Evolutionary conservation across 345 rosid species (phyloP).

Genomic region (Draba incana): DNA sequence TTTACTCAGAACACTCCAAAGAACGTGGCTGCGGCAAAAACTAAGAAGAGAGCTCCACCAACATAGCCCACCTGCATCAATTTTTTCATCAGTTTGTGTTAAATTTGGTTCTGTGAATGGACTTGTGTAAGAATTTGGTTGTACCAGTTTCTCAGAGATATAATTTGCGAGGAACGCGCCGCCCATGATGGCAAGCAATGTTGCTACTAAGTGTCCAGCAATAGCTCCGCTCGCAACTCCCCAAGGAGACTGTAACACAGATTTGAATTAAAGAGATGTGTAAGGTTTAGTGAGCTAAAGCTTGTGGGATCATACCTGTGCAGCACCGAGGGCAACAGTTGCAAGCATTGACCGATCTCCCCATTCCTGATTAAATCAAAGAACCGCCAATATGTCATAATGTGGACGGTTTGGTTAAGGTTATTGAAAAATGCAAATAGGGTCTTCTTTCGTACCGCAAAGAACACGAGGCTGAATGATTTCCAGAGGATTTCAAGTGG

Average conservation of each 20-base stretch:
- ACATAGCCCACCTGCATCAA: slow-evolving; percentile 78
- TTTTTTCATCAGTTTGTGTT: slow-evolving; percentile 18
- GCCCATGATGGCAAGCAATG: slow-evolving; percentile 79
- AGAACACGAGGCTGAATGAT: slow-evolving; percentile 95
- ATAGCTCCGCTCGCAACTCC: slow-evolving; percentile 98
- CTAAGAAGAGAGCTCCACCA: slow-evolving; percentile 85
- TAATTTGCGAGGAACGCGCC: slow-evolving; percentile 94
- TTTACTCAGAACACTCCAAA: slow-evolving; percentile 71
- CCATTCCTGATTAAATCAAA: slow-evolving; percentile 74
- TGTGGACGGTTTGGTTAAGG: not conserved
- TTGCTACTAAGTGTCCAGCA: slow-evolving; percentile 89
- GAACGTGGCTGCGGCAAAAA: slow-evolving; percentile 87
- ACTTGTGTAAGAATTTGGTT: slow-evolving; percentile 20
- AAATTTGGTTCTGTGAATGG: slow-evolving; percentile 7
- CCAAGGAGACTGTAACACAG: slow-evolving; percentile 72
- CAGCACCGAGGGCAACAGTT: slow-evolving; percentile 96
- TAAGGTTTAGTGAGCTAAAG: not conserved
- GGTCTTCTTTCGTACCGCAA: slow-evolving; percentile 69
- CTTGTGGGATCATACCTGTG: slow-evolving; percentile 59
- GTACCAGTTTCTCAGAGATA: slow-evolving; percentile 93
- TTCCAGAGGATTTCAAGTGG: slow-evolving; percentile 90
- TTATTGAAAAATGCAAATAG: not conserved
- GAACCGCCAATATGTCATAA: not conserved
- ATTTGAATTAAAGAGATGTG: slow-evolving; percentile 10
- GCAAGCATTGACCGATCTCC: slow-evolving; percentile 99